Evolutionary conservation across 2,329 filamentous ascomycete species (phyloP).

Genomic region (Macrophomina phaseolina): DNA sequence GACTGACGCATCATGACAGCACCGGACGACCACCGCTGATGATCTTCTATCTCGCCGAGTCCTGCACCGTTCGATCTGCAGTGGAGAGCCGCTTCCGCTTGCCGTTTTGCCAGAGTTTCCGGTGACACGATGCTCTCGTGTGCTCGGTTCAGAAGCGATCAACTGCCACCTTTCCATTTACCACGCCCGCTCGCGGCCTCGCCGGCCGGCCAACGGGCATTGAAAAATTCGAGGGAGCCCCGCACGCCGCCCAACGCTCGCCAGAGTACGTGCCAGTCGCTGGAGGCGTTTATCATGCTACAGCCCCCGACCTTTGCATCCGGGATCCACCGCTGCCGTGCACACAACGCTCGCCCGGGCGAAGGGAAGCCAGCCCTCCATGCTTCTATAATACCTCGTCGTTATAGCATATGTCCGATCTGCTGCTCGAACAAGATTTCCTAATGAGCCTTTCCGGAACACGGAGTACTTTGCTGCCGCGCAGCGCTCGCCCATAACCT

Average conservation of each 20-base stretch:
- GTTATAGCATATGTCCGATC: constrained; percentile 12
- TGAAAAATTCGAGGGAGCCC: neutral
- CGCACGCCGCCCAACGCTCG: neutral
- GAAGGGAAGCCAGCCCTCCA: constrained; percentile 5
- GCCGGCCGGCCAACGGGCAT: constrained; percentile 1
- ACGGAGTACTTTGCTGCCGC: neutral
- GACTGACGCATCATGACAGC: constrained; percentile 21
- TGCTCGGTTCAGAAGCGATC: constrained; percentile 22
- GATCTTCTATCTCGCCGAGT: constrained; percentile 18
- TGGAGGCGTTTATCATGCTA: neutral
- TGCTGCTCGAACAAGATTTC: neutral
- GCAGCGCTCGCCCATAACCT: neutral
- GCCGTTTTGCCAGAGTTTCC: constrained; percentile 2
- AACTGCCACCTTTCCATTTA: neutral
- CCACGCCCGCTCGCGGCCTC: neutral
- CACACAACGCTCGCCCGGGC: constrained; percentile 8
- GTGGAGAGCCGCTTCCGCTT: constrained; percentile 7
- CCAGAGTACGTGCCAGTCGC: constrained; percentile 8
- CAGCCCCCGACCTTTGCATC: neutral
- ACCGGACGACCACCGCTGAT: constrained; percentile 2
- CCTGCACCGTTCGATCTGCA: constrained; percentile 16
- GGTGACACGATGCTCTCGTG: constrained; percentile 13
- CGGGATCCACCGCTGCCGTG: constrained; percentile 7
- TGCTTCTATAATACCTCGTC: neutral
- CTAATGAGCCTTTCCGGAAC: neutral